A percentile compares a stretch with the other conserved stretches of the same genome.
Conservation (phyloP, 2,329 filamentous ascomycete species). For the Trichophyton schoenleinii region DNA sequence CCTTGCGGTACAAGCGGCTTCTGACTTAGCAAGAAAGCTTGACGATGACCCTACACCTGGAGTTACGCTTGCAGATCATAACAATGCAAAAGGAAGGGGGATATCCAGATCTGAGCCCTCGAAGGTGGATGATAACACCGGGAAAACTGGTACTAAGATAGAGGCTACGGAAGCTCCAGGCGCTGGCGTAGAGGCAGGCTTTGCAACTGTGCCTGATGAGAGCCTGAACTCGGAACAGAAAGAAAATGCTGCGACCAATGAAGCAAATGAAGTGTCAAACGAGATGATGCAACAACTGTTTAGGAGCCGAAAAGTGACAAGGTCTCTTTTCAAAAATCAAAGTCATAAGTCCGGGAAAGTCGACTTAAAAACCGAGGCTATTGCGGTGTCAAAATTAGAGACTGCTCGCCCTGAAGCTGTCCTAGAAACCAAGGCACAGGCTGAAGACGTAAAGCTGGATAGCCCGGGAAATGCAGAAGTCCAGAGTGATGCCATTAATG, state of each 20-base stretch:
- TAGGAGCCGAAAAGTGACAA: conserved; percentile 46
- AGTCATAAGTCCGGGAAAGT: neutral
- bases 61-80: neutral
- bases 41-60: conserved; percentile 32
- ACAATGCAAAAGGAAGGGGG: neutral
- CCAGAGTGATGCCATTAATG: neutral
- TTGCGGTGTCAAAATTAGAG: too few species aligned
- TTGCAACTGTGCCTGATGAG: neutral
- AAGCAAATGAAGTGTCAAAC: conserved; percentile 40
- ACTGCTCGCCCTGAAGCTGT: neutral
- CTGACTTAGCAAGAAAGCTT: conserved; percentile 46
- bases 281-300: conserved; percentile 51
- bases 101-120: neutral
- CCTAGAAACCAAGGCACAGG: neutral
- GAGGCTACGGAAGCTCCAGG: neutral
- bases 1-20: conserved; percentile 48
- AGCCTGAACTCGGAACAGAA: neutral
- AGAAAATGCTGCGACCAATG: conserved; percentile 12
- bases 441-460: neutral
- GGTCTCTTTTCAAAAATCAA: conserved; percentile 36
- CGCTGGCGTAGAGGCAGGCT: neutral
- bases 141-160: neutral
- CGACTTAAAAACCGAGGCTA: neutral
- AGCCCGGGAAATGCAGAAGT: neutral
- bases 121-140: neutral